These are phyloP conservation scores for Coelastrella sp. DNA, from an alignment of 139 green algal genomes.

Conservation along the genomic window DNA sequence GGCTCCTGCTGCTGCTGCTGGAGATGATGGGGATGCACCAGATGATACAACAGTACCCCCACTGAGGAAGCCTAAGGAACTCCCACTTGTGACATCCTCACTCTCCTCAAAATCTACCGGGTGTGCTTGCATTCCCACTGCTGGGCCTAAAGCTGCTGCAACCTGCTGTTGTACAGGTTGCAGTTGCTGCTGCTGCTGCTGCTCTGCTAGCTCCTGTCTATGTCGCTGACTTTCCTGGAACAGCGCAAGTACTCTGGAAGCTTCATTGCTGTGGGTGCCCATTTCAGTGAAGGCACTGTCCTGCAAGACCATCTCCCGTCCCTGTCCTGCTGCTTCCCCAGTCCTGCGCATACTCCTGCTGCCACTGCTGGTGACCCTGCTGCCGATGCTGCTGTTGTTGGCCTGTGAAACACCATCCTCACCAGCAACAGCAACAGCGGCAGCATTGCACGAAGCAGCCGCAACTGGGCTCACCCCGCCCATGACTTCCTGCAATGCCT, in stretches of 20 bases:
- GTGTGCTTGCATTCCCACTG: background rate
- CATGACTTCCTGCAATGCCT: background rate
- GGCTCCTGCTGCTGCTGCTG: background rate
- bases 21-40: background rate
- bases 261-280: constrained; percentile 20
- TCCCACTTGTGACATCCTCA: background rate
- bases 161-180: constrained; percentile 9
- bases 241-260: constrained; percentile 21
- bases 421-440: background rate
- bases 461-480: background rate
- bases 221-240: constrained; percentile 41
- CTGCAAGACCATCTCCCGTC: background rate
- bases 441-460: background rate
- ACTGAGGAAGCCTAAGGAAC: background rate
- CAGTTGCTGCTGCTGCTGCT: constrained; percentile 35
- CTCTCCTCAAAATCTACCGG: background rate
- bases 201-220: constrained; percentile 22
- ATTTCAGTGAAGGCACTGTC: background rate
- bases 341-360: background rate
- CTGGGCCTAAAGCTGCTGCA: constrained; percentile 28
- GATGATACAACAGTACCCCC: background rate
- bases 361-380: constrained; percentile 9
- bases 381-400: background rate
- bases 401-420: background rate
- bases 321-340: background rate